A percentile compares a stretch with the other conserved stretches of the same genome.
These are phyloP conservation scores for Sanghuangporus weigelae DNA, from an alignment of 1,284 basidiomycete genomes.

Conservation along the genomic window DNA sequence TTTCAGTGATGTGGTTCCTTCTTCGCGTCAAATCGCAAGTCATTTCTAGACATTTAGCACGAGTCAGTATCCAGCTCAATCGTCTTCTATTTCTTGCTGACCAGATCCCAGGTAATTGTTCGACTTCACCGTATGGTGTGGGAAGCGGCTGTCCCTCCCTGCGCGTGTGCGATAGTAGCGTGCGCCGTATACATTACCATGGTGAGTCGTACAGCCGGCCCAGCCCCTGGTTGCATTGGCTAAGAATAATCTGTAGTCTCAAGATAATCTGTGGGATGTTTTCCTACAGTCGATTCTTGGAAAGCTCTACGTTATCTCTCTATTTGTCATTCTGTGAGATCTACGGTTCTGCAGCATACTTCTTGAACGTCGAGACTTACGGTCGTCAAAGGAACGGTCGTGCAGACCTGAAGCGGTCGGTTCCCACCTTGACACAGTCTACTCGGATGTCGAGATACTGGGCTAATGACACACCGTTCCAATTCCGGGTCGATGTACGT, in stretches of 20 bases:
- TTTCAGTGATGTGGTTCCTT: conserved; percentile 26
- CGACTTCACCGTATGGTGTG: conserved; percentile 26
- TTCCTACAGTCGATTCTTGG: conserved; percentile 29
- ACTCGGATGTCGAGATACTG: conserved; percentile 8
- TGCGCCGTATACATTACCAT: conserved; percentile 24
- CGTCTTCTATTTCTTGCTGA: background rate
- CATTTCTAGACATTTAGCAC: conserved; percentile 25
- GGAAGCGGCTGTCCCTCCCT: conserved; percentile 29
- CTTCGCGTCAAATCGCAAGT: conserved; percentile 26
- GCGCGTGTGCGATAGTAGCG: conserved; percentile 26
- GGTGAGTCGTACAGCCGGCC: conserved; percentile 15
- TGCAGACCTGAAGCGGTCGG: conserved; percentile 4
- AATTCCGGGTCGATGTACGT: conserved; percentile 10
- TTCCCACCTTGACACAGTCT: background rate
- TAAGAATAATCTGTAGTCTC: conserved; percentile 19
- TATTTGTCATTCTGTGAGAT: conserved; percentile 28
- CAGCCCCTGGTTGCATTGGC: background rate
- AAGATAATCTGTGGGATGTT: conserved; percentile 28
- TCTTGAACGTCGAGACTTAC: background rate
- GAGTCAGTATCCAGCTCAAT: conserved; percentile 17
- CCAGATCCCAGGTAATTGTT: conserved; percentile 21
- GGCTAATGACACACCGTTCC: background rate
- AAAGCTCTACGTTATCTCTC: conserved; percentile 31
- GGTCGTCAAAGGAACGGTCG: conserved; percentile 12
- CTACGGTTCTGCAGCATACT: background rate